Base-by-base conservation (phyloP, 495 filamentous ascomycete genomes). In the Xylaria castorea region DNA sequence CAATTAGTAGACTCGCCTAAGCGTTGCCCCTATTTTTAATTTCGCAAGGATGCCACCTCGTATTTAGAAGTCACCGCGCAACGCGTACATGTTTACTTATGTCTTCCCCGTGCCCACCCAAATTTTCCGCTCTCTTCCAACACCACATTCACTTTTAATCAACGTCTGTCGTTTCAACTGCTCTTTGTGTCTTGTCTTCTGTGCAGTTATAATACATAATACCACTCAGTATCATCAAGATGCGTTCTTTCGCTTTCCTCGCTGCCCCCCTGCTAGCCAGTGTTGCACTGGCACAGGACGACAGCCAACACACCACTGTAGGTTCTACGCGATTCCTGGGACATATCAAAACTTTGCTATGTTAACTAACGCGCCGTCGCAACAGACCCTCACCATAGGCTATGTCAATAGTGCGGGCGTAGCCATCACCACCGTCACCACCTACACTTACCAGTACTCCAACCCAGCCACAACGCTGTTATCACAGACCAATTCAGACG, bases 401-500 rank as follows among this genome's bases (percentile, higher is more conserved):
- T 72, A 36, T 58, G 58, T 50, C 44, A 67, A 72, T 51, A 72
- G 71, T 20, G 65, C 25, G 6, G 63, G 63, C 18, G 8, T 3
- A 51, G 40, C 53, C 22, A 42, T 73, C 63, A 68, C 71, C 55
- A 30, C 51, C 65, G 30, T 36, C 61, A 66, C 63, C 53, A 64
- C 68, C 60, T 71, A 71, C 60, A 61, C 42, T n/a, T 66, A 66
- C 69, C 70, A 81, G 74, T 73, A 73, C 64, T 66, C 70, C 46
- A 85, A 86, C 83, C 83, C 83, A 7, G 78, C 76, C 62, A 87
- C 85, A 48, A 71, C 80, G 25, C 86, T 79, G 75, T 79, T 86
- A 50, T 83, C 81, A 42, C 53, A 85, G 81, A 89, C 87, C 74
- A 85, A 89, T 83, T 87, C 88, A 60, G 78, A 81, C 36, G 86